Evolutionary conservation across 2,329 filamentous ascomycete genomes (phyloP).

Genomic region (Furcasterigmium furcatum): DNA sequence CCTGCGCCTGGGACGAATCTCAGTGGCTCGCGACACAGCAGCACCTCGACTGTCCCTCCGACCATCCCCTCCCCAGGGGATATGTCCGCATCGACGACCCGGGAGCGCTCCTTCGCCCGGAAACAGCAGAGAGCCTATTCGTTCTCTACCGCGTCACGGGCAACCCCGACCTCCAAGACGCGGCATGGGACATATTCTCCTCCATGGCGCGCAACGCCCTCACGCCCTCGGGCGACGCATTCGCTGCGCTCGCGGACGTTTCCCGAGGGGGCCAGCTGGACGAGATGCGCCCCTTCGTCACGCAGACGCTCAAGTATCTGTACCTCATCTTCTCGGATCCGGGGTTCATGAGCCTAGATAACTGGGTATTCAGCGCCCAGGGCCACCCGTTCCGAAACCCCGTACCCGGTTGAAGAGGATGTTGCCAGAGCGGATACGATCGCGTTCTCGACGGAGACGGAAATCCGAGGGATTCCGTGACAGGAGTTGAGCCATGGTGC

Average conservation of each 20-base stretch:
- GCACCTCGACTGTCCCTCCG: not conserved
- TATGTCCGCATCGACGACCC: constrained; percentile 36
- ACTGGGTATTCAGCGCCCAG: constrained; percentile 47
- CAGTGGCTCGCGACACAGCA: not conserved
- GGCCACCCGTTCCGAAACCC: constrained; percentile 22
- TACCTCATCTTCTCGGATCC: constrained; percentile 81
- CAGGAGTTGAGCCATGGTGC: no score
- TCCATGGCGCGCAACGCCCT: constrained; percentile 63
- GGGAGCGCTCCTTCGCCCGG: constrained; percentile 72
- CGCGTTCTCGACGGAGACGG: no score
- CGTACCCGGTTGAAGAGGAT: not conserved
- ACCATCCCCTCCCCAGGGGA: not conserved
- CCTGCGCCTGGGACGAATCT: not conserved
- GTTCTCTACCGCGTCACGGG: constrained; percentile 79
- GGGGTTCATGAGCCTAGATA: constrained; percentile 51
- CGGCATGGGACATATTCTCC: constrained; percentile 78
- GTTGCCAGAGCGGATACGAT: no score
- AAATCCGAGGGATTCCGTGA: no score
- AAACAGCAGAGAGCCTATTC: constrained; percentile 72
- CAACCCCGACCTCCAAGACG: constrained; percentile 66
- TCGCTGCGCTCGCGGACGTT: constrained; percentile 62
- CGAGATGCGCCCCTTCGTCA: constrained; percentile 82
- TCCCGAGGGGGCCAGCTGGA: constrained; percentile 46
- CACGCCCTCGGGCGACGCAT: constrained; percentile 50
- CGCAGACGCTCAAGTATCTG: constrained; percentile 96